Evolutionary conservation across 2,329 filamentous ascomycete genomes (phyloP), one percentile per base, ranked within the genome.

Genomic region (Phialophora macrospora): DNA sequence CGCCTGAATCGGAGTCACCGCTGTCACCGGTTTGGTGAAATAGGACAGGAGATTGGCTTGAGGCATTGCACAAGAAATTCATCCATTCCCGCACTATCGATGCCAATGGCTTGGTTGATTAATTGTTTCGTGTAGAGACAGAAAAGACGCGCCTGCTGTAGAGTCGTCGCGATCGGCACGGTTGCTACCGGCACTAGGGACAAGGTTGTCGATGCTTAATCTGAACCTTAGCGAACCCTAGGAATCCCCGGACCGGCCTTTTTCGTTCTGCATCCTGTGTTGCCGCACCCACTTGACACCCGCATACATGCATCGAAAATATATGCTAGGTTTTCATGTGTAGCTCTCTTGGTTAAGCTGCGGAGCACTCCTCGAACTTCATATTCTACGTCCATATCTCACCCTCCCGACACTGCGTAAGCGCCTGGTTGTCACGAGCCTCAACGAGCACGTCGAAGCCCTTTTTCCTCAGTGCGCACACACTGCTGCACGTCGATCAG

Each of bases 1-100:
- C 34, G 22, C 14, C 22, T 34, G 44, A 22, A 38, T 22, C 20
- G 55, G 20, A 5, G 22, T 22, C 14, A 26, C 28, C 17, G 62
- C 44, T 34, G 66, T 55, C 30, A 72, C 64, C 5, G 64, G 32
- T 49, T 66, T 67, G 4, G 63, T 58, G 48, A 70, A 67, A 60
- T 70, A 70, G 4, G 60, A 65, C 22, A 70, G 48, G 22, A 70
- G 65, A 32, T 30, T 70, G 30, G 65, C 54, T 55, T 70, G 68
- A 20, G 65, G 63, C 68, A 70, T 70, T 20, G 54, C 48, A 20
- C 14, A 17, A 22, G 9, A 12, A 22, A 11, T 17, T 32, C 22
- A 20, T 55, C 54, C 63, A 54, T 62, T n/a, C 28, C n/a, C 7
- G 11, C 41, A n/a, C 12, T 26, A 2, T 22, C 9, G 22, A 51